phyloP scores from a whole-genome alignment of 2,329 filamentous ascomycete genomes.

The Botrytis aclada region DNA sequence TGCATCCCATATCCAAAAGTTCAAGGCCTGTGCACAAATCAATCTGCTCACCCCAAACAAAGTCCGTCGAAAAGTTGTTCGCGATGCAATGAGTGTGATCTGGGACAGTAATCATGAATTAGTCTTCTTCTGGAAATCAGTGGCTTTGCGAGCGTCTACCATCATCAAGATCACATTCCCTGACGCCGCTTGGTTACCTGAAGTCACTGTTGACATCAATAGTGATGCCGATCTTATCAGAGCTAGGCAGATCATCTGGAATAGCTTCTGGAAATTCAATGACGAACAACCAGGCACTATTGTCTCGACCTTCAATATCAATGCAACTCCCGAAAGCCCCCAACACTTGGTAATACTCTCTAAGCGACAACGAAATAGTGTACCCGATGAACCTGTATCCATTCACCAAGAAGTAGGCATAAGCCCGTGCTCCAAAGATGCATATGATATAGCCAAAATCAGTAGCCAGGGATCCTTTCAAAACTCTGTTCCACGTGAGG shows the following conservation, averaged over 20 bases:
- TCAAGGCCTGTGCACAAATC: neutral
- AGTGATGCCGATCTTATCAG: neutral
- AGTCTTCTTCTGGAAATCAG: neutral
- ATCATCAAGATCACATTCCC: neutral
- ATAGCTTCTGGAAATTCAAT: neutral
- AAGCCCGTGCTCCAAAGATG: neutral
- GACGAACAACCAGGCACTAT: neutral
- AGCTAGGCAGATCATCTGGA: neutral
- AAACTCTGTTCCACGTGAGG: neutral
- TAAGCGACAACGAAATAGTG: neutral
- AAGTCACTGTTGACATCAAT: neutral
- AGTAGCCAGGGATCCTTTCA: neutral
- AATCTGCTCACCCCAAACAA: neutral
- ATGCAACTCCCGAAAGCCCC: neutral
- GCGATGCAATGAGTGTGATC: neutral
- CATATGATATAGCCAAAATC: neutral
- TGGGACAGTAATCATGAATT: neutral
- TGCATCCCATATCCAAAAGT: neutral
- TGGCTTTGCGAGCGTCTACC: neutral
- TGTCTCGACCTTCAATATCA: neutral
- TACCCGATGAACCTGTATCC: neutral
- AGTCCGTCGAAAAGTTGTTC: too few species aligned
- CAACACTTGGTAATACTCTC: neutral
- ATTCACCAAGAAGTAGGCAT: neutral
- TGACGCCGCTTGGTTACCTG: neutral